Evolutionary conservation across 2,329 filamentous ascomycete species (phyloP).

Genomic region (Penicillium sp.): DNA sequence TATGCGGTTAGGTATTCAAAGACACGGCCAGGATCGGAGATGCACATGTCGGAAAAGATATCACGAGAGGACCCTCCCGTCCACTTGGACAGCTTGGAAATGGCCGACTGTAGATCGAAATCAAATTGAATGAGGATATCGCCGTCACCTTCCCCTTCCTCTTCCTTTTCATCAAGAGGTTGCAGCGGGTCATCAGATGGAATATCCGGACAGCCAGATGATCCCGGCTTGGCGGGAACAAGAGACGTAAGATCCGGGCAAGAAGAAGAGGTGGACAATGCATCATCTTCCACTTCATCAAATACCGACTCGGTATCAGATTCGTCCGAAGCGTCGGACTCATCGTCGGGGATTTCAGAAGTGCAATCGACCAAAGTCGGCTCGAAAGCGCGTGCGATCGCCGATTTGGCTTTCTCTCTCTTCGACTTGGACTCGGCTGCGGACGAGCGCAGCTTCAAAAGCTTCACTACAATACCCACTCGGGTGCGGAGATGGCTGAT

Average conservation of each 20-base stretch:
- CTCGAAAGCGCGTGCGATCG: conserved; percentile 28
- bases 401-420: not conserved
- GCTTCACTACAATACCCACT: conserved; percentile 11
- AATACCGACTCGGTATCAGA: not conserved
- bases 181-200: not conserved
- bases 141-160: not conserved
- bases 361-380: not conserved
- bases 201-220: not conserved
- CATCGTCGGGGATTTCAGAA: not conserved
- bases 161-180: not conserved
- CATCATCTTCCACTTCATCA: not conserved
- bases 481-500: conserved; percentile 8
- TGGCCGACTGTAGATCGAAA: not conserved
- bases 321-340: not conserved
- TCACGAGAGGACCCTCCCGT: not conserved
- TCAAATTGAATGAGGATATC: not conserved
- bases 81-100: conserved; percentile 1
- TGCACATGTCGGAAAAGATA: not conserved
- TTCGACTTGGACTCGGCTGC: conserved; percentile 1
- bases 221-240: not conserved
- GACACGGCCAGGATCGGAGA: not conserved
- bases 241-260: not conserved
- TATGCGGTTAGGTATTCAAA: conserved; percentile 6
- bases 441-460: conserved; percentile 12
- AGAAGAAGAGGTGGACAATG: not conserved